Percentiles rank a stretch among this genome's conserved stretches.
phyloP scores from a whole-genome alignment of 164 flowering plant genomes.

The Umbellularia californica region DNA sequence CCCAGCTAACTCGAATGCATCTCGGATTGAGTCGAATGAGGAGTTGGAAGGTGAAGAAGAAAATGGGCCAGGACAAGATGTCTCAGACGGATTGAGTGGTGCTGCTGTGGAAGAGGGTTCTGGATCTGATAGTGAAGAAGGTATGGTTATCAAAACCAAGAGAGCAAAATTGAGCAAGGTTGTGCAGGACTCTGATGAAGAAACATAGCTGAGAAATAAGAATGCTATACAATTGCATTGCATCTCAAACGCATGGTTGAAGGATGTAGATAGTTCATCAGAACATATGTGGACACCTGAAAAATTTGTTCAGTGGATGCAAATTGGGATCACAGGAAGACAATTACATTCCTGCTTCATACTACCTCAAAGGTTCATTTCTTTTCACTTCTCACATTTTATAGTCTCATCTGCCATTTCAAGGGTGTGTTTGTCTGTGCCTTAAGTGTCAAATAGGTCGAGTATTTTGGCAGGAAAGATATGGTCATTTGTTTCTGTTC shows the following conservation, averaged over 20 bases:
- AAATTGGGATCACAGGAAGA: too few species aligned
- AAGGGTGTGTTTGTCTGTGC: neutral
- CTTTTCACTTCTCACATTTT: neutral
- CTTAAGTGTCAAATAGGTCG: neutral
- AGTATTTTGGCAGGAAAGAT: too few species aligned
- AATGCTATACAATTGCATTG: neutral
- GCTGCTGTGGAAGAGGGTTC: slow-evolving; percentile 38
- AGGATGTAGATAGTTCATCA: neutral
- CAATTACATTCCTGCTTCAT: too few species aligned
- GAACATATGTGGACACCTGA: neutral
- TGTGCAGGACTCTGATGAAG: slow-evolving; percentile 71
- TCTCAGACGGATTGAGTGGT: slow-evolving; percentile 28
- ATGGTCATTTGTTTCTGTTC: too few species aligned
- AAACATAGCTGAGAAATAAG: slow-evolving; percentile 19
- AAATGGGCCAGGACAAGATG: slow-evolving; percentile 28
- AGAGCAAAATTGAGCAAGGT: slow-evolving; percentile 39
- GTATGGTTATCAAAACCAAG: slow-evolving; percentile 30
- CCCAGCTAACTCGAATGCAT: slow-evolving; percentile 16
- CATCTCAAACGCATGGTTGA: neutral
- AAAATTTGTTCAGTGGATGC: too few species aligned
- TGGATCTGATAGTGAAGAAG: slow-evolving; percentile 43
- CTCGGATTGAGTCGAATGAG: slow-evolving; percentile 28
- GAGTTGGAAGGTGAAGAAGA: slow-evolving; percentile 38
- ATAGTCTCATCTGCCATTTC: neutral
- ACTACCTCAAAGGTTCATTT: neutral